Conservation (phyloP, 768 basidiomycete species). For the Panaeolus papilionaceus region DNA sequence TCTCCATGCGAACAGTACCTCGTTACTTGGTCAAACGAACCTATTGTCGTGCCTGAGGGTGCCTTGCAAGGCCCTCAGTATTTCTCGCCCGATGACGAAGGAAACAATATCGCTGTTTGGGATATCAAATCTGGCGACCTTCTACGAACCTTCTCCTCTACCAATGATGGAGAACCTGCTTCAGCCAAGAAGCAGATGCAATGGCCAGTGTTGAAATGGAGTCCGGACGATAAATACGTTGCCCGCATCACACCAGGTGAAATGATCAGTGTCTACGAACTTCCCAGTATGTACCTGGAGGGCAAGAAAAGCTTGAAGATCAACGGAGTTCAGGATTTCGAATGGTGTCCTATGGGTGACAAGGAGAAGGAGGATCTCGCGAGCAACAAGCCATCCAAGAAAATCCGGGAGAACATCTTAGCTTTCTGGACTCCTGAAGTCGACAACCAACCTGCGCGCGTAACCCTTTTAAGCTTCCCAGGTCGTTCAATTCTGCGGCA, state of each 20-base stretch:
- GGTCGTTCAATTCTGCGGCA: conserved; percentile 83
- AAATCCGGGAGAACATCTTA: conserved; percentile 87
- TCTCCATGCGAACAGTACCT: conserved; percentile 96
- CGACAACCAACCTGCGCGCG: conserved; percentile 94
- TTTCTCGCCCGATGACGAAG: conserved; percentile 94
- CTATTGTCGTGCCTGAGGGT: conserved; percentile 85
- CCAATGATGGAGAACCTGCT: conserved; percentile 61
- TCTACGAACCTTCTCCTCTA: conserved; percentile 87
- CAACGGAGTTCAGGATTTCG: conserved; percentile 96
- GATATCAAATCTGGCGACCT: conserved; percentile 93
- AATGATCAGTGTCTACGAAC: conserved; percentile 96
- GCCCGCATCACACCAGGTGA: conserved; percentile 88
- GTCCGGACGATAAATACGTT: conserved; percentile 93
- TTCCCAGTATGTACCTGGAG: conserved; percentile 91
- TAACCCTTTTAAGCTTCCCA: conserved; percentile 92
- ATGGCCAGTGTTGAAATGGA: conserved; percentile 98
- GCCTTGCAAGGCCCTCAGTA: conserved; percentile 83
- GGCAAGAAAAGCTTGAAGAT: conserved; percentile 98
- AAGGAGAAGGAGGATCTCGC: conserved; percentile 70
- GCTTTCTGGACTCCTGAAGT: conserved; percentile 99
- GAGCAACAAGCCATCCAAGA: conserved; percentile 58
- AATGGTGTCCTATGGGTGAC: conserved; percentile 96
- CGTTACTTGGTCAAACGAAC: conserved; percentile 96
- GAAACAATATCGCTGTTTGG: conserved; percentile 98
- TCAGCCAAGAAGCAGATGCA: conserved; percentile 81